phyloP scores from a whole-genome alignment of 257 asterid genomes.

The Solanum stenotomum region DNA sequence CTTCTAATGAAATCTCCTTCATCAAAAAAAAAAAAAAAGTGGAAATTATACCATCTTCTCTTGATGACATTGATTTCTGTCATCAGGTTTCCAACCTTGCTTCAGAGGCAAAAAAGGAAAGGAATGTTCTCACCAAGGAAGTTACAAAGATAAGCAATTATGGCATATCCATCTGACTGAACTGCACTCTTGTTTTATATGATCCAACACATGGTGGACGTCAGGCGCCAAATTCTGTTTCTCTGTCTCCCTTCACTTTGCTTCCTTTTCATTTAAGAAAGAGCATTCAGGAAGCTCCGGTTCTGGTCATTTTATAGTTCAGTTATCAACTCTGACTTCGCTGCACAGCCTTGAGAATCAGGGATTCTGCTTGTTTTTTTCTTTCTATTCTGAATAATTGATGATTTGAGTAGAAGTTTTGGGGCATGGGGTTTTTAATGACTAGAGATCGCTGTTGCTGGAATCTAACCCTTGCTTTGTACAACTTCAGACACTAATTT shows the following conservation, averaged over 20 bases:
- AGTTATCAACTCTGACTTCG: background rate
- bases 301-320: background rate
- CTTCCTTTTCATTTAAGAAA: background rate
- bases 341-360: background rate
- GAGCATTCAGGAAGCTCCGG: background rate
- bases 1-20: background rate
- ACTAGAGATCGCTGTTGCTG: background rate
- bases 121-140: conserved; percentile 60
- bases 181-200: background rate
- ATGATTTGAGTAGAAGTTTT: background rate
- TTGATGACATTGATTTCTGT: background rate
- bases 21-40: background rate
- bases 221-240: background rate
- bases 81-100: conserved; percentile 62
- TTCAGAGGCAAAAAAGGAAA: conserved; percentile 64
- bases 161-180: conserved; percentile 68
- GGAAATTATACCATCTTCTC: background rate
- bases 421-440: background rate
- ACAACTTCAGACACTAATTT: background rate
- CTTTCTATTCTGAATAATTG: background rate
- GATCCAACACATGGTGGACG: background rate
- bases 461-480: background rate
- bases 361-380: background rate
- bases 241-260: background rate
- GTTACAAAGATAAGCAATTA: conserved; percentile 79